Conservation (phyloP, 2,329 filamentous ascomycete species). For the Scedosporium minutisporum region DNA sequence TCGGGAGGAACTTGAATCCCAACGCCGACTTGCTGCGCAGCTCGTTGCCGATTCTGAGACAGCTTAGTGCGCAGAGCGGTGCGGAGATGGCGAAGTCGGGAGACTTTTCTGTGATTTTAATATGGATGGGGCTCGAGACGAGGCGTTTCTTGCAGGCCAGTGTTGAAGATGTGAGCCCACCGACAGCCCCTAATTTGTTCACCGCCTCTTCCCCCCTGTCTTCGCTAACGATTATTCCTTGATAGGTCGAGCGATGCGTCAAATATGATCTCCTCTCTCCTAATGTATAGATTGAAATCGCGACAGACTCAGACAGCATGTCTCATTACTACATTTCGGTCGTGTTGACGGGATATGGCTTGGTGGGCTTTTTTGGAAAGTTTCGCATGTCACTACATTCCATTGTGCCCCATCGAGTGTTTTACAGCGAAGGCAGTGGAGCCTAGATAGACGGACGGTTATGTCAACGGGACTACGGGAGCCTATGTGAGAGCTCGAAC, state of each 20-base stretch:
- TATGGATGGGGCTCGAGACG: slow-evolving; percentile 87
- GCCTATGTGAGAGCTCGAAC: no score
- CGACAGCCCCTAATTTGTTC: background rate
- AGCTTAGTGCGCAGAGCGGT: slow-evolving; percentile 71
- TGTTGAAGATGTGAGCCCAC: slow-evolving; percentile 66
- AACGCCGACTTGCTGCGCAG: slow-evolving; percentile 77
- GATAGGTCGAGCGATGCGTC: slow-evolving; percentile 73
- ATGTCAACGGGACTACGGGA: no score
- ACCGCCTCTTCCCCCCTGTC: background rate
- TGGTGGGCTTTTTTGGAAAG: no score
- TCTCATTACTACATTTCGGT: background rate
- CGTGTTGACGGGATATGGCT: background rate
- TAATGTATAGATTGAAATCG: slow-evolving; percentile 52
- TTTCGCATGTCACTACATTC: no score
- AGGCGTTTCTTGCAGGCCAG: slow-evolving; percentile 83
- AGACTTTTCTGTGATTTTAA: slow-evolving; percentile 76
- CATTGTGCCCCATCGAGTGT: no score
- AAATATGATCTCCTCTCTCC: slow-evolving; percentile 84
- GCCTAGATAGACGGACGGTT: no score
- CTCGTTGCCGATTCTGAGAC: slow-evolving; percentile 79
- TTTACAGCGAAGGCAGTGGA: no score
- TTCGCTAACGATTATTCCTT: slow-evolving; percentile 6
- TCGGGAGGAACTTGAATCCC: slow-evolving; percentile 78
- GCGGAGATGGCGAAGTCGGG: slow-evolving; percentile 60
- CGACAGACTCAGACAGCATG: background rate